phyloP scores from a whole-genome alignment of 768 basidiomycete genomes.

The Lactarius sanguifluus region DNA sequence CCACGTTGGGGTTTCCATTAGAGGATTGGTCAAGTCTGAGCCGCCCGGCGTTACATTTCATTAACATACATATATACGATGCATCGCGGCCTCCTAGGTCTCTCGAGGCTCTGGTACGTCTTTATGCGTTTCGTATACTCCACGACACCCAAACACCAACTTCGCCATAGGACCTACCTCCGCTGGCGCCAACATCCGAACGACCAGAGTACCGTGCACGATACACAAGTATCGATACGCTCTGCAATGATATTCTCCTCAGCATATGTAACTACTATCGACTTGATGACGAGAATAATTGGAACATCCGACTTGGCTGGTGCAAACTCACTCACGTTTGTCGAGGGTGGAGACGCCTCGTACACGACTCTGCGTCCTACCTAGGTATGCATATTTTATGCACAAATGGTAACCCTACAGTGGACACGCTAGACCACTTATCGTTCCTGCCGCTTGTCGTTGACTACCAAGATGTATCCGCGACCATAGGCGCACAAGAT shows the following conservation, averaged over 20 bases:
- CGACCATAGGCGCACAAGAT: not conserved
- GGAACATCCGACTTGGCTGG: no score
- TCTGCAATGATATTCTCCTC: not conserved
- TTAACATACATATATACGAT: no score
- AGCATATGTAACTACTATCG: not conserved
- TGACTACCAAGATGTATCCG: not conserved
- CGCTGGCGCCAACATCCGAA: not conserved
- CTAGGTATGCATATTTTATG: no score
- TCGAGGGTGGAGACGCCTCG: not conserved
- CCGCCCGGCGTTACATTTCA: no score
- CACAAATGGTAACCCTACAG: no score
- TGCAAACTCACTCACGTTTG: not conserved
- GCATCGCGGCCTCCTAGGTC: not conserved
- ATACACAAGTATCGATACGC: not conserved
- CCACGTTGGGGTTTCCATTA: no score
- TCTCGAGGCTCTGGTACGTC: not conserved
- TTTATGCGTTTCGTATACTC: not conserved
- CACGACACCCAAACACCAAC: not conserved
- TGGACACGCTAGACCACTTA: not conserved
- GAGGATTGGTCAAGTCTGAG: no score
- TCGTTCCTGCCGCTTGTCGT: not conserved
- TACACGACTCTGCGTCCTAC: not conserved
- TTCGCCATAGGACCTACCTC: not conserved
- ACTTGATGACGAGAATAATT: no score
- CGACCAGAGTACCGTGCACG: not conserved